Conservation (phyloP, 352 stramenopile genomes). For the Poterioochromonas sp. region DNA sequence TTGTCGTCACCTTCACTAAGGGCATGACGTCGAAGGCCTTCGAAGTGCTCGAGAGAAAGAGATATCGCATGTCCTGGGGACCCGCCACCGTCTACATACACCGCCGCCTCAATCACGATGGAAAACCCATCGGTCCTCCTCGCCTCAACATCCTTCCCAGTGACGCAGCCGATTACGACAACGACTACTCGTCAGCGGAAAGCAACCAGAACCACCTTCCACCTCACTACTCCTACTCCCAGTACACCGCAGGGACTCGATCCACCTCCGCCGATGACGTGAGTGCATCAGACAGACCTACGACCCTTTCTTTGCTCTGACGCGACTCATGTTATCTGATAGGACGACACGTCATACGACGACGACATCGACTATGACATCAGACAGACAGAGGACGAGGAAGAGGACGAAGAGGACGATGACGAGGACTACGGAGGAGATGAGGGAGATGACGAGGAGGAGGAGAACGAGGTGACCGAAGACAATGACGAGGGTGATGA, state of each 20-base stretch:
- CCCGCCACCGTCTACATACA: constrained; percentile 50
- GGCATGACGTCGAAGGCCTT: constrained; percentile 43
- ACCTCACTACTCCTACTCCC: too few relatives aligned
- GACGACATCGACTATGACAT: background rate
- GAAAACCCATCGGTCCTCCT: background rate
- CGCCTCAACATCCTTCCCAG: constrained; percentile 1
- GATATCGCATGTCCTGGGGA: constrained; percentile 50
- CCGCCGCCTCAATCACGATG: background rate
- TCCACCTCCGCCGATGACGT: background rate
- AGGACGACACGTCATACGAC: background rate
- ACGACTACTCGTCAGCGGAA: background rate
- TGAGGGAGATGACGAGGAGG: background rate
- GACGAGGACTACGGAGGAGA: too few relatives aligned
- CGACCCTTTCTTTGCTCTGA: background rate
- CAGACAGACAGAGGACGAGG: background rate
- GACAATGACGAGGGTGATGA: constrained; percentile 5
- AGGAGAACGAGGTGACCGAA: background rate
- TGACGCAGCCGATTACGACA: background rate
- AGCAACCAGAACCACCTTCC: background rate
- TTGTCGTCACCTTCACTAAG: constrained; percentile 27
- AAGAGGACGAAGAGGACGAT: too few relatives aligned
- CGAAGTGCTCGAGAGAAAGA: constrained; percentile 49
- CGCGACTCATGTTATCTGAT: background rate
- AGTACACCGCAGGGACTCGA: background rate
- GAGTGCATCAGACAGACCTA: background rate